phyloP scores from a whole-genome alignment of 192 early-diverging fungal genomes.

The Glomus cerebriforme region DNA sequence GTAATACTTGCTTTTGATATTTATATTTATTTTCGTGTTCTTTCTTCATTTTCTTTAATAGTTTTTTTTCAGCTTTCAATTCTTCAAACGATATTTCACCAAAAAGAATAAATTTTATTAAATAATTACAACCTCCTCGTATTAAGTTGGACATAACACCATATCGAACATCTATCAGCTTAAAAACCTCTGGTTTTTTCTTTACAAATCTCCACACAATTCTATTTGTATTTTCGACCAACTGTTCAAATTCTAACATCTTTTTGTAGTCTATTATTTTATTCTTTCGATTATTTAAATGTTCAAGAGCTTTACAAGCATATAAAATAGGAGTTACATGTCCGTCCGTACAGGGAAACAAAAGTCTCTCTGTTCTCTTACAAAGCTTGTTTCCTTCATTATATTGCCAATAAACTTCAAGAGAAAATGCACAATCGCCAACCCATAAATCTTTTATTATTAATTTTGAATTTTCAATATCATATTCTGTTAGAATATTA shows the following conservation, averaged over 20 bases:
- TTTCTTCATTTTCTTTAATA: not conserved
- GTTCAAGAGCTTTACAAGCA: not conserved
- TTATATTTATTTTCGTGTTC: not conserved
- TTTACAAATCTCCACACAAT: constrained; percentile 1
- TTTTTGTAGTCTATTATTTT: not conserved
- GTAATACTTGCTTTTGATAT: not conserved
- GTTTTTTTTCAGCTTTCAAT: not conserved
- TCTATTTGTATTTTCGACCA: not conserved
- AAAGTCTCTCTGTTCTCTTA: not conserved
- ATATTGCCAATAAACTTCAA: not conserved
- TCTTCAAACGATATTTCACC: not conserved
- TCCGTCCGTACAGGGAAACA: not conserved
- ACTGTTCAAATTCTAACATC: not conserved
- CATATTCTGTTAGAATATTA: not conserved
- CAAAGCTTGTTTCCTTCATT: not conserved
- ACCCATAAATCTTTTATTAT: not conserved
- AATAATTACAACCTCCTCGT: not conserved
- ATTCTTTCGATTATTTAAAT: not conserved
- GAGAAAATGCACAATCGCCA: not conserved
- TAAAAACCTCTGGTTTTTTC: not conserved
- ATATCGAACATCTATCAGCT: constrained; percentile 1
- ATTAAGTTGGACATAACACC: not conserved
- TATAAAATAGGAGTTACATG: not conserved
- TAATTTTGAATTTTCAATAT: not conserved
- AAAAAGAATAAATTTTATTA: not conserved